These are phyloP conservation scores for Backusella luteola DNA, from an alignment of 192 early-diverging fungal species.

Conservation along the genomic window DNA sequence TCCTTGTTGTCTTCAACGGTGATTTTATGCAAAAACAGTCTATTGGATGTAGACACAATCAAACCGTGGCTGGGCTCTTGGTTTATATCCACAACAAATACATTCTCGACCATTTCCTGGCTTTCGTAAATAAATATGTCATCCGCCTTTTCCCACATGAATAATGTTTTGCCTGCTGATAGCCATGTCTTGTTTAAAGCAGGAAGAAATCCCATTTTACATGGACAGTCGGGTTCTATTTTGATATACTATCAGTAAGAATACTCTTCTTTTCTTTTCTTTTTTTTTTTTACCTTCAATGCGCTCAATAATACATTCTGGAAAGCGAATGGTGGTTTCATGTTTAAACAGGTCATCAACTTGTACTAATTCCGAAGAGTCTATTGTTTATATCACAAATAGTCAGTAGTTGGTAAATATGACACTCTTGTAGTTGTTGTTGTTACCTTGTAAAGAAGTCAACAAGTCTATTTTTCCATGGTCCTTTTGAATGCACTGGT, in stretches of 20 bases:
- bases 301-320: not conserved
- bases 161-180: not conserved
- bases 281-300: not conserved
- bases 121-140: not conserved
- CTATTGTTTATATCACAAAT: not conserved
- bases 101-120: not conserved
- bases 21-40: constrained; percentile 6
- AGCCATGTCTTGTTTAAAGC: not conserved
- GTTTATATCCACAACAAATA: not conserved
- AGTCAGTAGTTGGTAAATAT: not conserved
- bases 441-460: not conserved
- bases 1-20: not conserved
- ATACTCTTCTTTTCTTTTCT: no score
- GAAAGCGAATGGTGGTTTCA: not conserved
- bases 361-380: not conserved
- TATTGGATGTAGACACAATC: not conserved
- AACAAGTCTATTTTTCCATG: not conserved
- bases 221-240: not conserved
- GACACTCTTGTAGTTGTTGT: not conserved
- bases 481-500: not conserved
- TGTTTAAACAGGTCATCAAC: not conserved
- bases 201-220: constrained; percentile 13
- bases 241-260: not conserved
- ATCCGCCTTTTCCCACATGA: not conserved
- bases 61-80: not conserved